phyloP scores from a whole-genome alignment of 805 yeast species.

The Wickerhamiella sergipiensis region DNA sequence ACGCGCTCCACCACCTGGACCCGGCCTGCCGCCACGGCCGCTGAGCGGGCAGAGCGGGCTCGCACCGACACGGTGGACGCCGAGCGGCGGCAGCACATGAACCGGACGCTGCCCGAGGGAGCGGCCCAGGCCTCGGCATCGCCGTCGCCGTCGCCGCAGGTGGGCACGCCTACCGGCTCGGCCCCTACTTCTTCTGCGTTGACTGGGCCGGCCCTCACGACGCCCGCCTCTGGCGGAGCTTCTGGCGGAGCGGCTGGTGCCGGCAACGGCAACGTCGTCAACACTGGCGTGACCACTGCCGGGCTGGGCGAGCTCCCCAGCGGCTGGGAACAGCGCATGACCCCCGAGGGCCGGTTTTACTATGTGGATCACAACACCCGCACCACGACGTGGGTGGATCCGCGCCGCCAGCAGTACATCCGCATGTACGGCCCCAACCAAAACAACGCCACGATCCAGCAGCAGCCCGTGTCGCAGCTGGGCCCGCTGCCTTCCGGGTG shows the following conservation, averaged over 20 bases:
- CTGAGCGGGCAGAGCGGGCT: conserved; percentile 52
- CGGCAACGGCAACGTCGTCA: conserved; percentile 33
- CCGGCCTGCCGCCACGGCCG: conserved; percentile 71
- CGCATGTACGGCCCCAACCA: conserved; percentile 74
- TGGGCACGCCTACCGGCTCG: not conserved
- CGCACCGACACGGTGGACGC: conserved; percentile 59
- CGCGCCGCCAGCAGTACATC: conserved; percentile 95
- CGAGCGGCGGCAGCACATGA: conserved; percentile 82
- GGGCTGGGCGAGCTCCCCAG: conserved; percentile 95
- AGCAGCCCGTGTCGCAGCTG: conserved; percentile 92
- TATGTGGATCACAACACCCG: conserved; percentile 99
- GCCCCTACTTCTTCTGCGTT: conserved; percentile 5
- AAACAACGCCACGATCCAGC: conserved; percentile 77
- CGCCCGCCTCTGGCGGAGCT: conserved; percentile 21
- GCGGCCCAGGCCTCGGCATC: conserved; percentile 24
- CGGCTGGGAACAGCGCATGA: conserved; percentile 98
- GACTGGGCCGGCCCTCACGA: not conserved
- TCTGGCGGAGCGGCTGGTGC: too few relatives aligned
- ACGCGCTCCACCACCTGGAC: conserved; percentile 99
- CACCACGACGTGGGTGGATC: conserved; percentile 99
- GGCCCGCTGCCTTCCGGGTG: conserved; percentile 98
- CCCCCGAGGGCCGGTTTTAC: conserved; percentile 97
- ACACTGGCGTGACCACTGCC: conserved; percentile 80
- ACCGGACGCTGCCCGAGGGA: conserved; percentile 72
- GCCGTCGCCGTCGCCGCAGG: conserved; percentile 2